Base-by-base conservation (phyloP, 352 stramenopile genomes). In the Globisporangium radiosum region DNA sequence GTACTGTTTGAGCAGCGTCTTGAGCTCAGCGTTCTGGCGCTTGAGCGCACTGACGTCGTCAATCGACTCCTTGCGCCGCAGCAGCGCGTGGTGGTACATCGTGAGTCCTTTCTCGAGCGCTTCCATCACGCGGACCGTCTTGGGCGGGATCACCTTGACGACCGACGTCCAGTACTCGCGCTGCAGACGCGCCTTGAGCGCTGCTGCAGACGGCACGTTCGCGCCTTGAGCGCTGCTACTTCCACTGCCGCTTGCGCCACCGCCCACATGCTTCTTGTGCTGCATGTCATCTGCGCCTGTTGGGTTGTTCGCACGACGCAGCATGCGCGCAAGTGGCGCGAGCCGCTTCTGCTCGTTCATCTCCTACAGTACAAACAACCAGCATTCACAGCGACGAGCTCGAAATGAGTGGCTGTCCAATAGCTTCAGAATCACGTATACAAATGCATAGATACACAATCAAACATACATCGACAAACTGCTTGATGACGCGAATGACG, bases 1-100 rank as follows among this genome's bases (percentile, higher is more conserved):
- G 59, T 97, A 97, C 53, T 97, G 84, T 54, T 95, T 93, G 39
- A 97, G 71, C 25, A 97, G 64, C 33, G 69, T 76, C 71, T 97
- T 97, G 57, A 97, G 85, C 71, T 97, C 78, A 11, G 66, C 62
- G 60, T 98, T 98, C 63, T 97, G 86, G 40, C 63, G 56, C 53
- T 90, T 81, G 45, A 98, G 82, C 37, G 54, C 63, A 5, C 67
- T 76, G 11, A 97, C 83, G 37, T 95, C 77, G 49, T 93, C 70
- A 47, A 97, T 89, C 15, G 85, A 69, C 15, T 83, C 70, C 54
- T 94, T 92, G 47, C 91, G 75, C 13, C 87, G 75, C 55, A 85
- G 60, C 13, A 97, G 70, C 5, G 91, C 72, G 5, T 82, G 75
- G 60, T 95, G 84, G 68, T 97, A 97, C 69, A 85, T 75, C 13